phyloP scores from a whole-genome alignment of 257 asterid genomes.

The Solanum chilense region DNA sequence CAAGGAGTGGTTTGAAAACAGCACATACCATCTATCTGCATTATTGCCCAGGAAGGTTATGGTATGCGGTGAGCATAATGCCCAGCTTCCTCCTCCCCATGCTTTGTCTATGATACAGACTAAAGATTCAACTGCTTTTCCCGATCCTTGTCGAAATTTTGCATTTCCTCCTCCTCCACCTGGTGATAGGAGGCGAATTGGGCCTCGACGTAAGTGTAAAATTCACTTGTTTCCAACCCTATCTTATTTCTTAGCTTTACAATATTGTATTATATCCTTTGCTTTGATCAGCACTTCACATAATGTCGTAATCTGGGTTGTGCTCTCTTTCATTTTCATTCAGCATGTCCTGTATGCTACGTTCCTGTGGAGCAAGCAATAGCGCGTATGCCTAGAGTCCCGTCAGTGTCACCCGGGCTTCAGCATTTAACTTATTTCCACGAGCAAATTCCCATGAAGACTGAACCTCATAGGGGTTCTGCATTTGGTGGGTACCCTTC shows the following conservation, averaged over 20 bases:
- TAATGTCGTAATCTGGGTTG: not conserved
- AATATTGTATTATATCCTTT: not conserved
- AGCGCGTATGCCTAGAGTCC: constrained; percentile 64
- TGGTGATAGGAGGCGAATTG: constrained; percentile 52
- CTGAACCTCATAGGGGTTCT: constrained; percentile 70
- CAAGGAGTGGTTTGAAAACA: constrained; percentile 40
- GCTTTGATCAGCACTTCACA: not conserved
- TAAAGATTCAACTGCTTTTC: constrained; percentile 9
- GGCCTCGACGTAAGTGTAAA: constrained; percentile 87
- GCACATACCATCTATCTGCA: constrained; percentile 25
- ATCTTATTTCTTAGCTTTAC: not conserved
- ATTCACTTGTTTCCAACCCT: not conserved
- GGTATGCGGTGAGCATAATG: constrained; percentile 44
- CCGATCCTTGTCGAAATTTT: constrained; percentile 60
- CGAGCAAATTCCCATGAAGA: constrained; percentile 45
- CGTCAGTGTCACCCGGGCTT: constrained; percentile 61
- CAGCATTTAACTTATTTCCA: constrained; percentile 58
- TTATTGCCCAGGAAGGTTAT: constrained; percentile 25
- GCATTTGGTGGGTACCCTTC: constrained; percentile 98
- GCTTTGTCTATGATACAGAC: constrained; percentile 23
- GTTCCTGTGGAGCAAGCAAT: constrained; percentile 75
- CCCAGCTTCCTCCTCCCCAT: constrained; percentile 26
- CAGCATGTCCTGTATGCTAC: constrained; percentile 96
- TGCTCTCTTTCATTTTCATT: constrained; percentile 12
- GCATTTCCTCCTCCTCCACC: constrained; percentile 91